Base-by-base conservation (phyloP, 78 protist species). In the Dictyostelium purpureum region DNA sequence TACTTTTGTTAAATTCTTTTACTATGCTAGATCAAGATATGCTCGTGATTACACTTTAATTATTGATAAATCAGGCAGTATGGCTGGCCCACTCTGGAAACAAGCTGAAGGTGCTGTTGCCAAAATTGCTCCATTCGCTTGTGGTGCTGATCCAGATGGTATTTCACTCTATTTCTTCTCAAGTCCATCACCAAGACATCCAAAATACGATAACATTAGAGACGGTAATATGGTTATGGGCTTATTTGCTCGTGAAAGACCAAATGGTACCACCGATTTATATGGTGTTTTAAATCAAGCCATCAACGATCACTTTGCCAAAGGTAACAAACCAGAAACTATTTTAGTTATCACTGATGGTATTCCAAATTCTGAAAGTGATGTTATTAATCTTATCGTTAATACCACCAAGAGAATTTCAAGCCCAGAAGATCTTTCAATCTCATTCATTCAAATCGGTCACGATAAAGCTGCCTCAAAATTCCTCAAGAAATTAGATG, bases 341-440 rank as follows among this genome's bases (percentile, higher is more conserved):
- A 92, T 92, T 26, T 43, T 92, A 4, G 91, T 92, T 43, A 92
- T 92, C 70, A 92, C 95, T n/a, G 95, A 92, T 54, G 95, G 95
- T 59, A 69, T 70, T 52, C 95, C 95, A 74, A 92, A 92, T 16
- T 43, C 49, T 28, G 76, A 69, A 57, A 33, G 52, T 0, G 95
- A 45, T 26, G 95, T 92, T 19, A 77, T 54, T 24, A 79, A 38
- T 33, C 26, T 83, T 24, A 38, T 92, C 1, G 47, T 69, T 18
- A 1, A 21, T 5, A 70, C 89, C 0, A 76, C 90, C 21, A 75
- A 77, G 21, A 73, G 90, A 59, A n/a, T 92, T 4, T 2, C 16
- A 21, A 42, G 87, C 33, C 82, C 71, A 26, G 95, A 81, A 47
- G 95, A 92, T 65, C 88, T 92, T 35, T 92, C 95, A 19, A 87